phyloP scores from a whole-genome alignment of 129 eudicot genomes.

The Deinandra increscens region DNA sequence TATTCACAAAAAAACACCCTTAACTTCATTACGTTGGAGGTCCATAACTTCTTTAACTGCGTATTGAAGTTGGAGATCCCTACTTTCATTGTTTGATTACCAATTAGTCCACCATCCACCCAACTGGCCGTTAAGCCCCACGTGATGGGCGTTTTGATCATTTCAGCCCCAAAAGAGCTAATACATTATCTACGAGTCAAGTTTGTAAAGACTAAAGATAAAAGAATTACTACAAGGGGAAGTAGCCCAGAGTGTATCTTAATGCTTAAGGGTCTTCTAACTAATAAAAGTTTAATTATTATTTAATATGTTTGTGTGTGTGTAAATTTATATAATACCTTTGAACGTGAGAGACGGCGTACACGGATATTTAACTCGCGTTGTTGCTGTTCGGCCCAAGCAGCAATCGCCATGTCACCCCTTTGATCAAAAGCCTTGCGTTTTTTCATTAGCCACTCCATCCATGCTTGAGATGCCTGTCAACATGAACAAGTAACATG shows the following conservation, averaged over 20 bases:
- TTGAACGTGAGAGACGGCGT: constrained; percentile 94
- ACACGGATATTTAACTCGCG: constrained; percentile 80
- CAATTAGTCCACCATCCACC: background rate
- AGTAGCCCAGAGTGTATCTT: background rate
- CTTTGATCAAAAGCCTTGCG: constrained; percentile 95
- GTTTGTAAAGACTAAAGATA: background rate
- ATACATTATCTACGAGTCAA: background rate
- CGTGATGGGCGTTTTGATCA: background rate
- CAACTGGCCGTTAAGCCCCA: background rate
- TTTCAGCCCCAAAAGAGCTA: background rate
- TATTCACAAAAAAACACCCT: background rate
- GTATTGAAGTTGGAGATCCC: background rate
- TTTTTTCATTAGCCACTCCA: constrained; percentile 96
- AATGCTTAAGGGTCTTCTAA: background rate
- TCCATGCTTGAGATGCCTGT: constrained; percentile 99
- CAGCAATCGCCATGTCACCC: constrained; percentile 97
- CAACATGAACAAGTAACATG: constrained; percentile 17
- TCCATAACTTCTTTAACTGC: background rate
- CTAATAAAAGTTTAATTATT: too few relatives aligned
- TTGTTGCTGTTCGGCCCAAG: constrained; percentile 99
- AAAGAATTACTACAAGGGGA: background rate
- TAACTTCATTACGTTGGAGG: background rate
- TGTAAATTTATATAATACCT: constrained; percentile 45
- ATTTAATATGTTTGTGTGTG: too few relatives aligned
- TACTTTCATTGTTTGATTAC: background rate